phyloP scores from a whole-genome alignment of 768 basidiomycete genomes.

The Neoboletus subvelutipes region DNA sequence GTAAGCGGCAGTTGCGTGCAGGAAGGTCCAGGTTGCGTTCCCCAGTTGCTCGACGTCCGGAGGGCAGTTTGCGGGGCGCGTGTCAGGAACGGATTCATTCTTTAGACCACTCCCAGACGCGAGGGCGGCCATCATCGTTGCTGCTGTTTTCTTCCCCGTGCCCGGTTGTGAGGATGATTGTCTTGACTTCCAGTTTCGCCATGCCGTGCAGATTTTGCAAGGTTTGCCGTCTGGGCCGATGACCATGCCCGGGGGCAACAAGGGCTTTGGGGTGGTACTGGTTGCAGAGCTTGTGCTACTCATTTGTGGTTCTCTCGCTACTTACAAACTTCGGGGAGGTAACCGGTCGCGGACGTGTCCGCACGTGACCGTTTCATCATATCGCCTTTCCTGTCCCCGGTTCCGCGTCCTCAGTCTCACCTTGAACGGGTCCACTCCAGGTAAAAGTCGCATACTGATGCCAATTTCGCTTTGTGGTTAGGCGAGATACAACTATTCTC shows the following conservation, averaged over 20 bases:
- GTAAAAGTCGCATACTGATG: background rate
- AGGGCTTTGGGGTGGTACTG: slow-evolving; percentile 12
- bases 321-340: background rate
- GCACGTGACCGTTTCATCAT: slow-evolving; percentile 21
- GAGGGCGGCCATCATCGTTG: slow-evolving; percentile 35
- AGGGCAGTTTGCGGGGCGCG: slow-evolving; percentile 70
- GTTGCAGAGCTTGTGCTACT: slow-evolving; percentile 7
- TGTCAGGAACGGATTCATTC: slow-evolving; percentile 31
- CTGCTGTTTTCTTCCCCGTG: slow-evolving; percentile 33
- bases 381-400: background rate
- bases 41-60: slow-evolving; percentile 90
- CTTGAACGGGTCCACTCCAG: background rate
- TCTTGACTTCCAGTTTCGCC: slow-evolving; percentile 63
- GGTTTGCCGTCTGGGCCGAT: slow-evolving; percentile 93
- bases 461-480: background rate
- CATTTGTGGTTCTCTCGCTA: slow-evolving; percentile 4
- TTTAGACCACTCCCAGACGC: slow-evolving; percentile 31
- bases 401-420: background rate
- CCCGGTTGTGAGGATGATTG: slow-evolving; percentile 29
- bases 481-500: background rate
- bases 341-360: background rate
- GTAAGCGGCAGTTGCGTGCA: slow-evolving; percentile 94
- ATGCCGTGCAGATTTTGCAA: slow-evolving; percentile 88
- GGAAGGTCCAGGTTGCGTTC: slow-evolving; percentile 93
- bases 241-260: slow-evolving; percentile 79